Base-by-base conservation (phyloP, 1,139 yeast species). In the Taphrina betulina region DNA sequence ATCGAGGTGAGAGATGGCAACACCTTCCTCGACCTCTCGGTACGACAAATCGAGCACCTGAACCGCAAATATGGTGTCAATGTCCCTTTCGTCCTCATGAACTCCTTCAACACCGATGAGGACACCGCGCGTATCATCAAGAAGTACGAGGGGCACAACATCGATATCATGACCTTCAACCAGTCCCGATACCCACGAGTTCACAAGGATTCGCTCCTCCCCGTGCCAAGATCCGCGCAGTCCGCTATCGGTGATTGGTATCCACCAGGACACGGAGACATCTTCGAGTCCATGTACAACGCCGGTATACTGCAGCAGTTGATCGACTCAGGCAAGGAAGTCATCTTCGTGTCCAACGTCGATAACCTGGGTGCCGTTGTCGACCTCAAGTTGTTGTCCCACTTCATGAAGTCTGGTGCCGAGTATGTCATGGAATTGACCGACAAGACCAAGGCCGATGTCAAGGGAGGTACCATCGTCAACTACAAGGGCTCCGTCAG, bases 201-300 rank as follows among this genome's bases (percentile, higher is more conserved):
- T 63, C 86, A 80, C 75, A 88, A 85, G 75, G 98, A 92, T 72
- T 88, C 97, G 26, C 75, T 89, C 65, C 79, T 92, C 69, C 98
- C 98, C 33, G 96, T 92, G 41, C 97, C 98, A 59, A 80, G 85
- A 64, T 70, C 78, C 43, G 79, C 72, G 63, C 82, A 85, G 60
- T 96, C 89, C 68, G 76, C 80, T 41, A 78, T 85, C 66, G 95
- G 87, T 67, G 73, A 82, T 53, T 92, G 98, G 98, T 94, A 92
- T 72, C 98, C 98, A 54, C 98, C 98, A 23, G 98, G 98, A 54
- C 98, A 92, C 72, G 98, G 98, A 73, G 98, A 92, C 73, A 77
- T 92, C 72, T 92, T 90, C 67, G 98, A 92, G 75, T 77, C 95
- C 26, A 77, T 92, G 69, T 83, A 86, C 61, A 82, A 87, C 61